Base-by-base conservation (phyloP, 2,329 filamentous ascomycete species). In the Cordyceps javanica region DNA sequence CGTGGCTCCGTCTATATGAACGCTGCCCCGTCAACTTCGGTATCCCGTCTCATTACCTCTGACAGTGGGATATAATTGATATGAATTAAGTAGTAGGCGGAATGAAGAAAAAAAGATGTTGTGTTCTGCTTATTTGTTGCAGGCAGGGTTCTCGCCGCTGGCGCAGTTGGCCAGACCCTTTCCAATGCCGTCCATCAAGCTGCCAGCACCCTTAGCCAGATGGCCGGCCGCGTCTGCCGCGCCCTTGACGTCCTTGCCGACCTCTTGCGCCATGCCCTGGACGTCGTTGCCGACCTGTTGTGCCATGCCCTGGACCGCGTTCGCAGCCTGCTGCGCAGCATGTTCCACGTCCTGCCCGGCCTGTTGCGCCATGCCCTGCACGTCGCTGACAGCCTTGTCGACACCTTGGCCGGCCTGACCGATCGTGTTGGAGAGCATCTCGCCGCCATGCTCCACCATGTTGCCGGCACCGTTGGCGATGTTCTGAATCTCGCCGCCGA, bases 161-260 rank as follows among this genome's bases (percentile, higher is more conserved):
- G 51, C 51, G 21, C 51, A 54, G 39, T 21, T 36, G 5, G 41
- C 28, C 28, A 54, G 38, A 8, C 51, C 51, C 39, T 54, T 54
- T 5, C 9, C 38, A 14, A 54, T 54, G 39, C 39, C 39, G 2
- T 36, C 45, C 39, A 44, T 45, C 2, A 54, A 5, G 19, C 34
- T 44, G 39, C 39, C 25, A 0, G 51, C 51, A 26, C 51, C 51
- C 39, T 54, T 54, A 21, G 51, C 51, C 39, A 54, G 16, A 28
- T 54, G 51, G 25, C 51, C 51, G 3, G 51, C 51, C 8, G 51
- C 51, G 11, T 34, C 19, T 21, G 21, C 39, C 28, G 19, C 26
- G 51, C 36, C 36, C 39, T 34, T 14, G n/a, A 44, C 50, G 8
- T 53, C 28, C 11, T 53, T 16, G 50, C 19, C 38, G 25, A 30